Evolutionary conservation across 306 rosid genomes (phyloP), one percentile per base, ranked within the genome.

Genomic region (Cotoneaster glaucophyllus): DNA sequence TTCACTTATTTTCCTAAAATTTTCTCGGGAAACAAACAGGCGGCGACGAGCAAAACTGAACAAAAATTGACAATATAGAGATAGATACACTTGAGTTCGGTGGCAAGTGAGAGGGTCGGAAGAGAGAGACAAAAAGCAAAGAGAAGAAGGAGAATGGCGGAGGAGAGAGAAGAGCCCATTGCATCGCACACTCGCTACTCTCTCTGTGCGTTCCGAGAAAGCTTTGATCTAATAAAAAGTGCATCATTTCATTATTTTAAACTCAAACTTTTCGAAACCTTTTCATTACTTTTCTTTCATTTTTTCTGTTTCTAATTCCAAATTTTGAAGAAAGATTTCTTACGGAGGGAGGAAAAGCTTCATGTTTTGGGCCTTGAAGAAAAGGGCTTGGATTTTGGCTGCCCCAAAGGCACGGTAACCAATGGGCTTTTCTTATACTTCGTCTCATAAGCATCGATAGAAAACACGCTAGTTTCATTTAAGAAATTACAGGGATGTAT

Each of bases 41-140:
- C 76, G 26, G 39, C 50, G 11, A 22, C 6, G 1, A 17, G 54
- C 21, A 34, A 34, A 15, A 65, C 8, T 17, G 45, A 21, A 53
- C 13, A 13, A 21, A n/a, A 31, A 8, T 50, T 3, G 7, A 45
- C 53, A 18, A 5, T 4, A 48, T 6, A 10, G 59, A 19, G 31
- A 71, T 25, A 28, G 15, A 37, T 31, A 82, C 87, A 83, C 71
- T 72, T 54, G 75, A 61, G 67, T 24, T 74, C 72, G 28, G 39
- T 58, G 71, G 81, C 77, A 8, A 28, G 69, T 41, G 77, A 70
- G 50, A 29, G 31, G 10, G 81, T 39, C 32, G 44, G 39, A 14
- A 45, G 67, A 22, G 64, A 68, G 39, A 78, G 70, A 18, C 31
- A 78, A 65, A 79, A 9, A 50, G 70, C 34, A 17, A 57, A 8